These are phyloP conservation scores for Allomyces javanicus DNA, from an alignment of 192 early-diverging fungal species.

Conservation along the genomic window DNA sequence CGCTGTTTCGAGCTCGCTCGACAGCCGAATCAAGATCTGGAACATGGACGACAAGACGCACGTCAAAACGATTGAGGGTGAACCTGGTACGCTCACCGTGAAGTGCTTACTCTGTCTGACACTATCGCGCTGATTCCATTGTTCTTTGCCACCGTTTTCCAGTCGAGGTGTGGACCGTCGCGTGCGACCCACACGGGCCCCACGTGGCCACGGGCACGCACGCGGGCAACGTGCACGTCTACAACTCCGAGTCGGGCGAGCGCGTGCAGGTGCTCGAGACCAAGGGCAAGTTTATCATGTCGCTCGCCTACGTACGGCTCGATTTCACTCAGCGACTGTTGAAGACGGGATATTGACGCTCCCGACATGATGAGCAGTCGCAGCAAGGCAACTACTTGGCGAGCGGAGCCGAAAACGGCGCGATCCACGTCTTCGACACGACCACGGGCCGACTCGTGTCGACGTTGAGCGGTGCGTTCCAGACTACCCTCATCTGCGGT, in stretches of 20 bases:
- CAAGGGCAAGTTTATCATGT: constrained; percentile 58
- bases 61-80: constrained; percentile 39
- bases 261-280: constrained; percentile 47
- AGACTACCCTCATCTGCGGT: background rate
- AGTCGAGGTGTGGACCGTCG: constrained; percentile 56
- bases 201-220: constrained; percentile 52
- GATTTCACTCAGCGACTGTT: no score
- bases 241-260: constrained; percentile 40
- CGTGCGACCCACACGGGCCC: constrained; percentile 51
- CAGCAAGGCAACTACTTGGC: constrained; percentile 49
- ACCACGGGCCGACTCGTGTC: constrained; percentile 41
- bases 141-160: constrained; percentile 3
- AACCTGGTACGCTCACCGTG: constrained; percentile 17
- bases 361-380: no score
- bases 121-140: background rate
- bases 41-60: constrained; percentile 33
- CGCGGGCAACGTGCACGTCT: constrained; percentile 49
- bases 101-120: constrained; percentile 1
- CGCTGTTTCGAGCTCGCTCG: constrained; percentile 52
- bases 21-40: constrained; percentile 60
- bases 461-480: constrained; percentile 24
- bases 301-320: constrained; percentile 45
- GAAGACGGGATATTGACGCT: no score
- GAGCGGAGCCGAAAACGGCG: constrained; percentile 51
- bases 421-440: constrained; percentile 49